phyloP scores from a whole-genome alignment of 306 rosid genomes.

The Sicyos edulis region DNA sequence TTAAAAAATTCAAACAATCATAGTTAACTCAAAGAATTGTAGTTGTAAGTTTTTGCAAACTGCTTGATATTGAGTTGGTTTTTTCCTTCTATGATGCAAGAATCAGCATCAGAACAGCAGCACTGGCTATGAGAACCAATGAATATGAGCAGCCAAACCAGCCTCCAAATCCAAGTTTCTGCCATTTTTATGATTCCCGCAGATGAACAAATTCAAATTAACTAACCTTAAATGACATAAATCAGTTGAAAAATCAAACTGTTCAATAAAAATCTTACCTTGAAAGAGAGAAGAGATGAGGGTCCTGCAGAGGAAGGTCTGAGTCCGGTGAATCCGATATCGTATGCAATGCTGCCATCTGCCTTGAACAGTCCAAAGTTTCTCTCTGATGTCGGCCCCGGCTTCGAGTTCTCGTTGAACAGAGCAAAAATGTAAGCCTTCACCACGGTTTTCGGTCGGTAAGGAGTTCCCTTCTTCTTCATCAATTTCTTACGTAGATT shows the following conservation, averaged over 20 bases:
- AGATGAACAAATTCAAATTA: neutral
- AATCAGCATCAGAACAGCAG: constrained; percentile 38
- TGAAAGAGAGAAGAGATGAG: constrained; percentile 55
- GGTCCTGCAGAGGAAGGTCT: constrained; percentile 49
- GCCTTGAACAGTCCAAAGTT: constrained; percentile 84
- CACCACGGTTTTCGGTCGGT: constrained; percentile 56
- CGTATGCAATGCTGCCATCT: constrained; percentile 84
- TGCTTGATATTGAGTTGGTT: constrained; percentile 10
- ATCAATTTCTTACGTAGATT: constrained; percentile 49
- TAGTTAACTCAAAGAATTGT: constrained; percentile 10
- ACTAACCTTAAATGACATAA: neutral
- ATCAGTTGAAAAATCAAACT: constrained; percentile 3
- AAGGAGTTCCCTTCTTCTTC: constrained; percentile 87
- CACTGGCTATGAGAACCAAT: constrained; percentile 46
- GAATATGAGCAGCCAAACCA: constrained; percentile 45
- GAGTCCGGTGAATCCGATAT: constrained; percentile 84
- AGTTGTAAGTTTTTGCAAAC: neutral
- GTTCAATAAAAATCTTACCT: constrained; percentile 35
- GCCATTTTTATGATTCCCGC: constrained; percentile 15
- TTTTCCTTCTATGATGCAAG: constrained; percentile 23
- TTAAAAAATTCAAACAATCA: neutral
- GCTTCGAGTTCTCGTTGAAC: constrained; percentile 78
- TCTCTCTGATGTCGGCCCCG: constrained; percentile 88
- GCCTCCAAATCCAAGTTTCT: constrained; percentile 45
- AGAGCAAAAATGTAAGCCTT: constrained; percentile 80